Conservation (phyloP, 1,284 basidiomycete species). For the Cutaneotrichosporon cavernicola region DNA sequence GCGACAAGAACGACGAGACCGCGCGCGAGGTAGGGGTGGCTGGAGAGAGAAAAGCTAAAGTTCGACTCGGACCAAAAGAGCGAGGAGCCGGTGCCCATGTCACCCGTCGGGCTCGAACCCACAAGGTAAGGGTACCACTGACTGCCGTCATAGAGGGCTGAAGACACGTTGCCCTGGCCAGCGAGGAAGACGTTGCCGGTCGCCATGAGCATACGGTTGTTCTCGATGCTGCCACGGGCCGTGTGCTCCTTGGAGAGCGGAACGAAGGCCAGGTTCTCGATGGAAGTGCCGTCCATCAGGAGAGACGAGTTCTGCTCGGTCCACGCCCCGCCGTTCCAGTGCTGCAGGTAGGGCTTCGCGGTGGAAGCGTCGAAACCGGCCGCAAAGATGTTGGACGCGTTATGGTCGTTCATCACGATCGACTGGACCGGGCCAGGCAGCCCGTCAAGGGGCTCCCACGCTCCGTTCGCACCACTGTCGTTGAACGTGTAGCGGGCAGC, state of each 20-base stretch:
- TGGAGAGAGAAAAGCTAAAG: slow-evolving; percentile 70
- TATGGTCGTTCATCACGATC: slow-evolving; percentile 76
- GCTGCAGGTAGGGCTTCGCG: slow-evolving; percentile 67
- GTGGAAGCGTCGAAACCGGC: slow-evolving; percentile 72
- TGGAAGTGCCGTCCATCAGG: slow-evolving; percentile 47
- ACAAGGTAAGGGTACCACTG: slow-evolving; percentile 80
- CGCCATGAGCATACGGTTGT: slow-evolving; percentile 85
- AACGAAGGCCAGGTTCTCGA: slow-evolving; percentile 86
- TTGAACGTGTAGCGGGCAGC: slow-evolving; percentile 68
- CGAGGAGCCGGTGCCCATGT: slow-evolving; percentile 69
- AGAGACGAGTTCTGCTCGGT: slow-evolving; percentile 59
- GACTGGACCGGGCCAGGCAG: slow-evolving; percentile 89
- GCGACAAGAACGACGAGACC: slow-evolving; percentile 95
- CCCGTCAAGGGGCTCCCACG: slow-evolving; percentile 66
- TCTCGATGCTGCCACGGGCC: slow-evolving; percentile 65
- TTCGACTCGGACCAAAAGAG: slow-evolving; percentile 75
- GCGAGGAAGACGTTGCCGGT: slow-evolving; percentile 72
- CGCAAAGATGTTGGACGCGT: slow-evolving; percentile 80
- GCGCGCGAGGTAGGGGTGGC: slow-evolving; percentile 79
- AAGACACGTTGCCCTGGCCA: slow-evolving; percentile 73
- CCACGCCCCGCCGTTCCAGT: slow-evolving; percentile 80
- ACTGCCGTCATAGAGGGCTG: slow-evolving; percentile 83
- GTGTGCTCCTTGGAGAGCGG: slow-evolving; percentile 62
- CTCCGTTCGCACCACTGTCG: slow-evolving; percentile 55
- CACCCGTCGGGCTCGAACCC: slow-evolving; percentile 66